Evolutionary conservation across 768 basidiomycete species (phyloP), one percentile per base, ranked within the genome.

Genomic region (Tylopilus sp.): DNA sequence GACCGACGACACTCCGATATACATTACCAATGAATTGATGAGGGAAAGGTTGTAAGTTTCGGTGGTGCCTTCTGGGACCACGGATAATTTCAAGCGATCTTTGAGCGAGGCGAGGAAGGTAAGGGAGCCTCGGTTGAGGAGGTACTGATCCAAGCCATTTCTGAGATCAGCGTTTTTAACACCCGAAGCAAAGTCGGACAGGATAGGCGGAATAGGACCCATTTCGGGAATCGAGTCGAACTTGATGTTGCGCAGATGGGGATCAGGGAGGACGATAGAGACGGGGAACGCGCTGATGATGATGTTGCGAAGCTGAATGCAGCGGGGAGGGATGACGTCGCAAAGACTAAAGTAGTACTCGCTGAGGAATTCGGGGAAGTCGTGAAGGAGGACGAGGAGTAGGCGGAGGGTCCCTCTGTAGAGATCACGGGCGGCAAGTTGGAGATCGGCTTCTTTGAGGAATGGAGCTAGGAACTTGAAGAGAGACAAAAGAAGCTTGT

Each of bases 331-430:
- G 55, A 99, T 91, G 53, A 81, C 87, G 57, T 98, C 95, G 64
- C 93, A 92, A 28, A 99, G 83, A 39, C 91, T 87, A 73, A 95
- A 95, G 71, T 98, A 95, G 68, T 95, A 93, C 73, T 95, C 93
- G 68, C 87, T 91, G 55, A 98, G 78, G 77, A 98, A 98, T 55
- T 98, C 97, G 45, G 97, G 97, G 78, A 98, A 98, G 71, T 98
- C 97, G 70, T 99, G 95, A 18, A 99, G 82, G 46, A 99, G 85
- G 51, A 98, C 93, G 42, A 99, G 80, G 43, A 99, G 82, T 26
- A 99, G 79, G 31, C 95, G 84, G 41, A 97, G 76, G 20, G 93
- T 81, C 20, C 93, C 97, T 39, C 91, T 85, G 75, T 95, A 98
- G 39, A 99, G 79, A 56, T 91, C 88, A 39, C 88, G 80, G 20